phyloP scores from a whole-genome alignment of 2,329 filamentous ascomycete species.

The Microcyclospora tardicrescens region DNA sequence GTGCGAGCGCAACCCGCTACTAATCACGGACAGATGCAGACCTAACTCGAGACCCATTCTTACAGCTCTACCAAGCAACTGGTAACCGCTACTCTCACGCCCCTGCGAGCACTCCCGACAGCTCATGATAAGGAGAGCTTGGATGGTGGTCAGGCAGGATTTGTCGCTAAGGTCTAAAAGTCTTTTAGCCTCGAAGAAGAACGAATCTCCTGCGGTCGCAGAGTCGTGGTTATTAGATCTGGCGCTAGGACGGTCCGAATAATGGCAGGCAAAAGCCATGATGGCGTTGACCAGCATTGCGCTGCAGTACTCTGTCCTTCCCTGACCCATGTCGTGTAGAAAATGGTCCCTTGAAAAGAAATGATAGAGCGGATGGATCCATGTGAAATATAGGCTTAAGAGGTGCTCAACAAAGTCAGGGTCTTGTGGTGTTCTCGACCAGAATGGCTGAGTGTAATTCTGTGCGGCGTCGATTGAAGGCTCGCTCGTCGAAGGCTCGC shows the following conservation, averaged over 20 bases:
- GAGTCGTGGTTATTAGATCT: constrained; percentile 50
- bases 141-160: constrained; percentile 55
- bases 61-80: constrained; percentile 58
- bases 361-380: constrained; percentile 63
- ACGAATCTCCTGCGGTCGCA: constrained; percentile 57
- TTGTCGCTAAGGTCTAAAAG: constrained; percentile 46
- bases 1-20: constrained; percentile 23
- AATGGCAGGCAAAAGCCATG: constrained; percentile 23
- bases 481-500: constrained; percentile 9
- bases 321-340: constrained; percentile 49
- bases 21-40: constrained; percentile 40
- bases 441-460: constrained; percentile 4
- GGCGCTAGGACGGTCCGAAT: constrained; percentile 49
- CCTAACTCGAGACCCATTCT: constrained; percentile 61
- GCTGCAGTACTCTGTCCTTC: constrained; percentile 53
- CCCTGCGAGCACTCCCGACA: constrained; percentile 57
- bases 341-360: constrained; percentile 62
- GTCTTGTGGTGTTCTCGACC: constrained; percentile 22
- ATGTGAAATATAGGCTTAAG: constrained; percentile 29
- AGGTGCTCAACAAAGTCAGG: constrained; percentile 24
- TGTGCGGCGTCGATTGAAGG: too few species aligned
- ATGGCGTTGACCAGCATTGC: constrained; percentile 28
- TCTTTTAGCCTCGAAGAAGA: constrained; percentile 56
- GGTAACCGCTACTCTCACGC: constrained; percentile 60
- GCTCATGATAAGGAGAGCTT: constrained; percentile 64